Evolutionary conservation across 1,284 basidiomycete species (phyloP), one percentile per base, ranked within the genome.

Genomic region (Cystobasidiaceae sp.): DNA sequence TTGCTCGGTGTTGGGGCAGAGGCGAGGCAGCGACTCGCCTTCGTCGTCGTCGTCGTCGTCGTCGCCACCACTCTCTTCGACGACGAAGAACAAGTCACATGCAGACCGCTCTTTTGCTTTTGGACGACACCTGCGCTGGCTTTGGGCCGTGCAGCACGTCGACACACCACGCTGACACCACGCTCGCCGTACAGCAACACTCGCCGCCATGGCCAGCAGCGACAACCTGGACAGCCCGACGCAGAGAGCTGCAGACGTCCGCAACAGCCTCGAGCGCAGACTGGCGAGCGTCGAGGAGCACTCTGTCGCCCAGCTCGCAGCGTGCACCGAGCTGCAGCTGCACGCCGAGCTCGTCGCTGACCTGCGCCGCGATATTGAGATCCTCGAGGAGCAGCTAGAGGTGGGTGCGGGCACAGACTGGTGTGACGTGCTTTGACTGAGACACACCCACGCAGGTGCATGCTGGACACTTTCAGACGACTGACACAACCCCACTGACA

Each of bases 311-410:
- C 83, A 88, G 4, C 79, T 93, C 52, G 79, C 81, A 7, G 74
- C 78, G 50, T 91, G 87, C 74, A 78, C 76, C 11, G 88, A 86
- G 0, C 85, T 89, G 2, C 76, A 81, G 0, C 73, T 83, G 4
- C 89, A 92, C 71, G 86, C 89, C 73, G 82, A 84, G 56, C 81
- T 88, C 56, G 84, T 85, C 0, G 83, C 83, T 2, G 89, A 90
- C 74, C 75, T 92, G 61, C 80, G 87, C 33, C 85, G 86, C 59
- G 90, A 93, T 71, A 77, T 90, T 13, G 85, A 86, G 46, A 73
- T 76, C 0, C 81, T 89, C 32, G 78, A 81, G 2, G 80, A 79
- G 45, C 83, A 86, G 64, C 77, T 92, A 13, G 86, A 91, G 80
- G 90, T 90, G 71, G 69, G 84, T 72, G 37, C n/a, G n/a, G n/a